A percentile compares a stretch with the other conserved stretches of the same genome.
Evolutionary conservation across 208 protist species (phyloP).

Genomic region (Angomonas desouzai): DNA sequence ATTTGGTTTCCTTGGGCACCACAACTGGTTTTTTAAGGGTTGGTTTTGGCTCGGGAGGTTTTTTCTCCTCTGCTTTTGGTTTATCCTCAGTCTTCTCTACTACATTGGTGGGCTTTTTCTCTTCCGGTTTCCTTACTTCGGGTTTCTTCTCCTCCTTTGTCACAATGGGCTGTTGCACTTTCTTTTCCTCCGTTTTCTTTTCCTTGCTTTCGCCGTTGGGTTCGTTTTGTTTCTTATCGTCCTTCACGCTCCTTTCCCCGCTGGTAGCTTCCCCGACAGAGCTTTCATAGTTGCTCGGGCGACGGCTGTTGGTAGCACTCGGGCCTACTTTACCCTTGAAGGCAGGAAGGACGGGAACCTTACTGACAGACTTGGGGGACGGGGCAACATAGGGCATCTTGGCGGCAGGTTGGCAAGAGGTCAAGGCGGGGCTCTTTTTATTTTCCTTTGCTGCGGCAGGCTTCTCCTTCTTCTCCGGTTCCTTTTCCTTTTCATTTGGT

Average conservation of each 20-base stretch:
- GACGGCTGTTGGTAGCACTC: not conserved
- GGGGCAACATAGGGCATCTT: not conserved
- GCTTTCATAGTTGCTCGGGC: not conserved
- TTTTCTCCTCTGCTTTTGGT: too few species aligned
- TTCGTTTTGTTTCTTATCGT: not conserved
- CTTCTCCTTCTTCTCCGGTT: not conserved
- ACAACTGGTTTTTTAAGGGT: too few species aligned
- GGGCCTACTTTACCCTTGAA: not conserved
- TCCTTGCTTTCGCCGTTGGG: too few species aligned
- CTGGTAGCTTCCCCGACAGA: not conserved
- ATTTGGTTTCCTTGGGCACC: too few species aligned
- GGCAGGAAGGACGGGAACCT: not conserved
- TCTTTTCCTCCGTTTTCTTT: too few species aligned
- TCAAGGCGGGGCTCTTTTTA: not conserved
- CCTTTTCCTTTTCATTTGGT: not conserved
- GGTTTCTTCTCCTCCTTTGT: not conserved
- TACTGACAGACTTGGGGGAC: not conserved
- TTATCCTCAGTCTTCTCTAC: too few species aligned
- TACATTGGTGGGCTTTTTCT: not conserved
- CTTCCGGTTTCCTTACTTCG: not conserved
- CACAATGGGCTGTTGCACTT: too few species aligned
- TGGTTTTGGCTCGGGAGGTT: too few species aligned
- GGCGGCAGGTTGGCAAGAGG: not conserved
- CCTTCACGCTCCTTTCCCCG: not conserved
- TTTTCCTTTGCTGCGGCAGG: not conserved